Evolutionary conservation across 306 rosid genomes (phyloP).

Genomic region (Hylodesmum podocarpum): DNA sequence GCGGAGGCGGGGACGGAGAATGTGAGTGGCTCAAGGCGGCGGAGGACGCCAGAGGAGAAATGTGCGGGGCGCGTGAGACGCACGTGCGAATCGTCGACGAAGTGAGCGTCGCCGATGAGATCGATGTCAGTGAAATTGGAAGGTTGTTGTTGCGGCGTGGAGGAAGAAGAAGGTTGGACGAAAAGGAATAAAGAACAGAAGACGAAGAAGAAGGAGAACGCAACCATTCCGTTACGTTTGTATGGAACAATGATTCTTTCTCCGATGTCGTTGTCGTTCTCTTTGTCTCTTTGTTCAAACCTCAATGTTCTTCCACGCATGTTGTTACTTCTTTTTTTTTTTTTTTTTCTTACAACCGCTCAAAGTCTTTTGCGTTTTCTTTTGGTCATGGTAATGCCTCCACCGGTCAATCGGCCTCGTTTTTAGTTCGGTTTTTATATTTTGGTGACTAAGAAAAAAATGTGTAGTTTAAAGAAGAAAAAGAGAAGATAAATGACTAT

Average conservation of each 20-base stretch:
- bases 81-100: constrained; percentile 36
- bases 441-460: no score
- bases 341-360: not conserved
- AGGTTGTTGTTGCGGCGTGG: constrained; percentile 12
- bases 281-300: not conserved
- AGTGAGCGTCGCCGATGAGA: constrained; percentile 59
- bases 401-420: not conserved
- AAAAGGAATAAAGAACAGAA: constrained; percentile 28
- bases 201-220: constrained; percentile 33
- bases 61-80: constrained; percentile 39
- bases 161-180: constrained; percentile 30
- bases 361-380: not conserved
- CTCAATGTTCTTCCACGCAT: not conserved
- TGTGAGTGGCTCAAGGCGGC: constrained; percentile 35
- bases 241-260: not conserved
- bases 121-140: constrained; percentile 47
- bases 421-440: not conserved
- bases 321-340: not conserved
- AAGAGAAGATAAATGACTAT: not conserved
- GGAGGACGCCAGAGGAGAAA: constrained; percentile 55
- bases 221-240: constrained; percentile 43
- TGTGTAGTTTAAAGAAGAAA: no score
- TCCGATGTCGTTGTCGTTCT: not conserved
- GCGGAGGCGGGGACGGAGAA: constrained; percentile 30
- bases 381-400: not conserved